Conservation (phyloP, 768 basidiomycete species). For the Phylloporus sp. region DNA sequence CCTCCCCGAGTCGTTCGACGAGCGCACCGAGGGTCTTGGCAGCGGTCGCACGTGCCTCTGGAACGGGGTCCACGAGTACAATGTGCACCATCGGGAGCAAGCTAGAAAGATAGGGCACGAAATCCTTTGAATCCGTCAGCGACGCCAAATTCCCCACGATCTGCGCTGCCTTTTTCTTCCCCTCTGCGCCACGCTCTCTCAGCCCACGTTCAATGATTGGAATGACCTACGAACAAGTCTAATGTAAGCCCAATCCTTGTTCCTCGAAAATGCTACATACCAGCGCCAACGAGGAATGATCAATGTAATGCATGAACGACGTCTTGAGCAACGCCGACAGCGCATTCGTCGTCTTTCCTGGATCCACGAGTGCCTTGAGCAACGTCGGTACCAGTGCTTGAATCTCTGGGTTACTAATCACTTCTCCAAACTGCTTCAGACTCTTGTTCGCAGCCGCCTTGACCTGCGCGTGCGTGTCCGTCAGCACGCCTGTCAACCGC, state of each 20-base stretch:
- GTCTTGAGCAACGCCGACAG: constrained; percentile 85
- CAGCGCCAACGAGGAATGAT: constrained; percentile 91
- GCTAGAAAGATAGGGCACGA: constrained; percentile 88
- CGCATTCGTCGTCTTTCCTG: constrained; percentile 83
- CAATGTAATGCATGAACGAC: constrained; percentile 97
- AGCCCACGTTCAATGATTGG: constrained; percentile 94
- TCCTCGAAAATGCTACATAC: constrained; percentile 39
- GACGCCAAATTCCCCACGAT: constrained; percentile 97
- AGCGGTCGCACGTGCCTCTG: constrained; percentile 95
- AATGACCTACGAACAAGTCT: constrained; percentile 63
- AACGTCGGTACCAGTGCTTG: constrained; percentile 84
- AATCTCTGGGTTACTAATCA: constrained; percentile 96
- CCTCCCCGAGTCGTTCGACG: constrained; percentile 94
- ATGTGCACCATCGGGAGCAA: constrained; percentile 88
- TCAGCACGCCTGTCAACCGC: constrained; percentile 88
- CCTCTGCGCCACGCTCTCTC: constrained; percentile 87
- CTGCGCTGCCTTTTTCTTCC: constrained; percentile 92
- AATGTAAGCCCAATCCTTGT: background rate
- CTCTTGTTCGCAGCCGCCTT: constrained; percentile 89
- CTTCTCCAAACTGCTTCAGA: constrained; percentile 96
- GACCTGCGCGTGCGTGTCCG: constrained; percentile 97
- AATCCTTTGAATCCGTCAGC: constrained; percentile 84
- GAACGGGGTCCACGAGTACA: constrained; percentile 95
- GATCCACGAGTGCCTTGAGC: constrained; percentile 94
- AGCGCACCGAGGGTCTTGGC: constrained; percentile 94